Evolutionary conservation across 2,329 filamentous ascomycete genomes (phyloP), one percentile per base, ranked within the genome.

Genomic region (Epicoccum sorghinum): DNA sequence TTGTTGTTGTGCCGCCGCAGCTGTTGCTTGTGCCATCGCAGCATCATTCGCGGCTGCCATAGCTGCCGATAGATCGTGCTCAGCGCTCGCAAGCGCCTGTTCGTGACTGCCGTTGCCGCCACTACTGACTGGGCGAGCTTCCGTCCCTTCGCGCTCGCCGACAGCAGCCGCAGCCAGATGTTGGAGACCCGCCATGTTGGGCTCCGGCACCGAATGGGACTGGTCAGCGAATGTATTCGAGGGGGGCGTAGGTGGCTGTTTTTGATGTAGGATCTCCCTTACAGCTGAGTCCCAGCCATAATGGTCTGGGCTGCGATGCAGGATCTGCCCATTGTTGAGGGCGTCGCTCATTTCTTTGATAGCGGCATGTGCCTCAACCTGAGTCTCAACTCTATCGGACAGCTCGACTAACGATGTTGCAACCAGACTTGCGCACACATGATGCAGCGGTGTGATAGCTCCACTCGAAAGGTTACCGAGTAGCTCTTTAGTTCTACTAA

Each of bases 121-220:
- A 47, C 66, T 70, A 46, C 67, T 73, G 9, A 59, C 49, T 7
- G 70, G 67, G 5, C 65, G 58, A 4, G 58, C 60, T 25, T 71
- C 69, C 25, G 61, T 49, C 27, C 68, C 64, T 46, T 71, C 71
- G 13, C 72, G 69, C 52, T 74, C 72, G 13, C 71, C 71, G 0
- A 75, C 73, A 4, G 73, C 73, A 8, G 73, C 72, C 4, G 71
- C 73, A 18, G 73, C 72, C 3, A 75, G 70, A 47, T 75, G 72
- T 44, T 75, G 71, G 0, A 75, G 64, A 12, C 72, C 71, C 14
- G 66, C 71, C 69, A 75, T 73, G 47, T 75, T 74, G 9, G 70
- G 71, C 47, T 73, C 65, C 3, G 59, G n/a, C 6, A 58, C 59
- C 7, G 69, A 54, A 43, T 55, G 65, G 6, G 62, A 62, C 37